Percentiles rank a stretch among this genome's conserved stretches.
Conservation (phyloP, 2,329 filamentous ascomycete species). For the Monilinia polystroma region DNA sequence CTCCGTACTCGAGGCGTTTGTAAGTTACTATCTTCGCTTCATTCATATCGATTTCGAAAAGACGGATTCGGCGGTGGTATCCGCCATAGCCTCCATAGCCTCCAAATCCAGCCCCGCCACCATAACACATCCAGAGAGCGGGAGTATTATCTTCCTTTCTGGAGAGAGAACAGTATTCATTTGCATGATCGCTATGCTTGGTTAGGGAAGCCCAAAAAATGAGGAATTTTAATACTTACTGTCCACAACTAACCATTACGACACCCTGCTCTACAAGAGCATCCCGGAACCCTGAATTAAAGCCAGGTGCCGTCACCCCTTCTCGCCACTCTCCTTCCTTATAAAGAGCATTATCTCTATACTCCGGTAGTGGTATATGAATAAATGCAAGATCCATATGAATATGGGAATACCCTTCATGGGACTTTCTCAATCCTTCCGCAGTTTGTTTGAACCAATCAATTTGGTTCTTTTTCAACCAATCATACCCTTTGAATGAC, state of each 20-base stretch:
- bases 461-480: conserved; percentile 92
- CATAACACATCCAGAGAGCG: conserved; percentile 97
- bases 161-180: conserved; percentile 86
- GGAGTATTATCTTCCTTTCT: conserved; percentile 47
- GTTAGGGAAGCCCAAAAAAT: conserved; percentile 28
- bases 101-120: conserved; percentile 85
- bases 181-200: conserved; percentile 74
- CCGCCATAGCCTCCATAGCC: conserved; percentile 91
- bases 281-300: conserved; percentile 91
- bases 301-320: conserved; percentile 79
- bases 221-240: conserved; percentile 56
- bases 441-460: conserved; percentile 88
- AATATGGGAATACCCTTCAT: conserved; percentile 82
- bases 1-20: conserved; percentile 77
- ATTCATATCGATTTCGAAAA: conserved; percentile 94
- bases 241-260: conserved; percentile 84
- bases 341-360: conserved; percentile 59
- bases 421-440: conserved; percentile 69
- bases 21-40: conserved; percentile 85
- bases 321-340: conserved; percentile 76
- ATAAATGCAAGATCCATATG: conserved; percentile 98
- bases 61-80: conserved; percentile 77
- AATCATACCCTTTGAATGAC: conserved; percentile 90
- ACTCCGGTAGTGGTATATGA: conserved; percentile 94
- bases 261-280: conserved; percentile 84